Base-by-base conservation (phyloP, 2,329 filamentous ascomycete genomes). In the Periconia sp. region DNA sequence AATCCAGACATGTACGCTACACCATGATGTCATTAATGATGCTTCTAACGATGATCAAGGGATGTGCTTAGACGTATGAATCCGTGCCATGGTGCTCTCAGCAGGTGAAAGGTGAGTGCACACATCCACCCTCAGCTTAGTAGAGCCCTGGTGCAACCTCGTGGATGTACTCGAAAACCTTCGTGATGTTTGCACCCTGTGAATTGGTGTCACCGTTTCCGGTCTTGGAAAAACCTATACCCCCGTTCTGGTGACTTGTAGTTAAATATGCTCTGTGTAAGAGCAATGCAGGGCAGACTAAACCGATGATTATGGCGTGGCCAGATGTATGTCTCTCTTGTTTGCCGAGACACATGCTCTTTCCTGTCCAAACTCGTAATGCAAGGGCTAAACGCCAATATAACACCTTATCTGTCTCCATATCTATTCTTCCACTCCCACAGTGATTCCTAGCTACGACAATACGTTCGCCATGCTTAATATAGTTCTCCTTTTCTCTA, bases 1-100 rank as follows among this genome's bases (percentile, higher is more conserved):
- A 62, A 68, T 68, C 59, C 51, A 61, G 65, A 61, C 61, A 65
- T 65, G 68, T 71, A 71, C 65, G 68, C 68, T 62, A 64, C 59
- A 65, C 61, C 59, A 63, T 57, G 56, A 63, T 66, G 56, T 57
- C 23, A 56, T 53, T 65, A 63, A 63, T 52, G 58, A 53, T 60
- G 57, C 55, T 57, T 71, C 68, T 71, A 69, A 71, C 65, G 52
- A 47, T 52, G 50, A 61, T 59, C 57, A 69, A 68, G 66, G 67
- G 54, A 67, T 49, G 44, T 58, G 53, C 47, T 56, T 30, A 17
- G 17, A 23, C 43, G 31, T 33, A 7, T 18, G 17, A 10, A 45
- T 33, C 6, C 17, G 13, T 14, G 17, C 30, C 30, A 23, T 11
- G 27, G 51, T 41, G 48, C 27, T 14, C n/a, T 31, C 30, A 23